phyloP scores from a whole-genome alignment of 345 rosid species.

The Aquilaria malaccensis region DNA sequence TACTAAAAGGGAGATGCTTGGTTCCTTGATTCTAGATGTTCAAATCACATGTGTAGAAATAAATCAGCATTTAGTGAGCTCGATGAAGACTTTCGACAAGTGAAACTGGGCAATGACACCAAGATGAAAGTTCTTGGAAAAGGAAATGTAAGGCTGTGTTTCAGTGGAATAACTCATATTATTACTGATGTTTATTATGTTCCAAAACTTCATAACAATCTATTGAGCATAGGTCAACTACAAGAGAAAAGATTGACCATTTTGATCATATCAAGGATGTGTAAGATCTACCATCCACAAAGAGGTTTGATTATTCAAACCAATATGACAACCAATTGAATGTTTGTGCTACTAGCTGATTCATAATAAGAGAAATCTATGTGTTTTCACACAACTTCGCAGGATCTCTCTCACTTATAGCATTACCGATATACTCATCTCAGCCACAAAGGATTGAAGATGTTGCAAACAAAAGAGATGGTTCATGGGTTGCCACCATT shows the following conservation, averaged over 20 bases:
- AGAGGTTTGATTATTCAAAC: background rate
- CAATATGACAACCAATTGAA: background rate
- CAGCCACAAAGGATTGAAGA: no score
- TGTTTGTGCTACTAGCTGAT: background rate
- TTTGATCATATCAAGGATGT: background rate
- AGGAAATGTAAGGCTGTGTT: no score
- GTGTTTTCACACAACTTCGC: background rate
- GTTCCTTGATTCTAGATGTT: no score
- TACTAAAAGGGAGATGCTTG: no score
- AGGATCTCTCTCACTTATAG: no score
- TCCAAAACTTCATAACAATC: background rate
- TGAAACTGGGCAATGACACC: no score
- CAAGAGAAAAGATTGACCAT: background rate
- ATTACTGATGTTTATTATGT: background rate
- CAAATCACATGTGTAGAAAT: no score
- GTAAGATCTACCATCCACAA: no score
- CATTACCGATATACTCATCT: no score
- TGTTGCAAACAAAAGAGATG: background rate
- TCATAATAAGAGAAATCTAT: background rate
- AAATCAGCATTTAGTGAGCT: no score
- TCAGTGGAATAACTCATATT: background rate
- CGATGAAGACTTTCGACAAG: no score
- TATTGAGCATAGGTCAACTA: background rate
- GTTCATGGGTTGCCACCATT: background rate
- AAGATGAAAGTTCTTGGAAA: no score